A percentile compares a stretch with the other conserved stretches of the same genome.
phyloP scores from a whole-genome alignment of 495 filamentous ascomycete species.

The Aspergillus homomorphus region DNA sequence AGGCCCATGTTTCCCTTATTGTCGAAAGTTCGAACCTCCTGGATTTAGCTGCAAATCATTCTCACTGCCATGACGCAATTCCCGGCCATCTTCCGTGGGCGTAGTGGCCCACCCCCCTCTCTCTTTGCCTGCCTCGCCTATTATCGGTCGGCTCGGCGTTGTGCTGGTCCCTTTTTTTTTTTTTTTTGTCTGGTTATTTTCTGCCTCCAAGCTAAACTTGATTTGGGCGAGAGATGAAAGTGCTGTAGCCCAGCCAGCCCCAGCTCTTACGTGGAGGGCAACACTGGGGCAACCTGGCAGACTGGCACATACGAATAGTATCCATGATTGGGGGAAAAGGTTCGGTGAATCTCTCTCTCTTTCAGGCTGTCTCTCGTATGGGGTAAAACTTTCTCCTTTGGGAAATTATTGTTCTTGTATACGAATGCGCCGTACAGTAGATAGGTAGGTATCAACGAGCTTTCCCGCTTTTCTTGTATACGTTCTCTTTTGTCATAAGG shows the following conservation, averaged over 20 bases:
- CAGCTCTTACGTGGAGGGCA: not conserved
- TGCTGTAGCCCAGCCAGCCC: not conserved
- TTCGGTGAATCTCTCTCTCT: not conserved
- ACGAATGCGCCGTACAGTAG: too few species aligned
- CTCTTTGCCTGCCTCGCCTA: not conserved
- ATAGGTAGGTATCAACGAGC: too few species aligned
- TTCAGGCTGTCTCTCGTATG: not conserved
- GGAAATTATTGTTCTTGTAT: not conserved
- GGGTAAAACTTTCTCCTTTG: not conserved
- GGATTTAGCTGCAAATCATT: slow-evolving; percentile 29
- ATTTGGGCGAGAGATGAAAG: not conserved
- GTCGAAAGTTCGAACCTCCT: too few species aligned
- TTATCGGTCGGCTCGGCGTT: not conserved
- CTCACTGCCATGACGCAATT: slow-evolving; percentile 27
- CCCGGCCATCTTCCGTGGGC: slow-evolving; percentile 15
- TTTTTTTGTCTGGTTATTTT: slow-evolving; percentile 2
- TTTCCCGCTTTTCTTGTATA: too few species aligned
- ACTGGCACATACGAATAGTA: not conserved
- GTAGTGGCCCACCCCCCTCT: not conserved
- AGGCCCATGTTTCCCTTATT: slow-evolving; percentile 27
- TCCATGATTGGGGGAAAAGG: not conserved
- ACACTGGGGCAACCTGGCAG: not conserved
- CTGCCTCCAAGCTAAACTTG: too few species aligned
- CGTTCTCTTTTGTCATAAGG: too few species aligned
- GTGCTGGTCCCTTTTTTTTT: slow-evolving; percentile 11